Conservation (phyloP, 1,139 yeast species). For the Tardiomyces blankii region DNA sequence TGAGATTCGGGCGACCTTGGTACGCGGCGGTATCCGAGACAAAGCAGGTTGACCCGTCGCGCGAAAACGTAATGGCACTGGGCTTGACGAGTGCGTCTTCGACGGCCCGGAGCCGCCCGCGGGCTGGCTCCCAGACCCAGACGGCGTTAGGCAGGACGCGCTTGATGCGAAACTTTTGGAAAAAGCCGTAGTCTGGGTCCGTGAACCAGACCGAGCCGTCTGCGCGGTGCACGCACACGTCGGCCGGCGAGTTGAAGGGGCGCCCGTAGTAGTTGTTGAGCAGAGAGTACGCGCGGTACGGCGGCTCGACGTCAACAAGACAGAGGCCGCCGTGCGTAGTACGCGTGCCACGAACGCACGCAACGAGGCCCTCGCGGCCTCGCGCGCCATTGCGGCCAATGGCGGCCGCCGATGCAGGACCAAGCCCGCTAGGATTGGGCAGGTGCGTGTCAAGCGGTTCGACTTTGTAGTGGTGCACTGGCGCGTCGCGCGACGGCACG, state of each 20-base stretch:
- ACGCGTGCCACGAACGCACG: conserved; percentile 15
- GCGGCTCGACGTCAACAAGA: conserved; percentile 8
- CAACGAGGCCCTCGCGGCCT: conserved; percentile 10
- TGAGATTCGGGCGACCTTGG: background rate
- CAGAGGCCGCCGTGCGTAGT: conserved; percentile 10
- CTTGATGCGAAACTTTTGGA: conserved; percentile 12
- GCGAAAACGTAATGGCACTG: conserved; percentile 19
- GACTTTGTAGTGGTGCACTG: background rate
- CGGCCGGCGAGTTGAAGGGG: conserved; percentile 19
- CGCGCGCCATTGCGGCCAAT: conserved; percentile 14
- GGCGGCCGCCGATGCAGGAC: conserved; percentile 4
- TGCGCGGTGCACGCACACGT: conserved; percentile 15
- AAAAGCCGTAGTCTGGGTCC: conserved; percentile 17
- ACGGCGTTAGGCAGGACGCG: conserved; percentile 18
- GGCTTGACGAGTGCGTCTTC: conserved; percentile 18
- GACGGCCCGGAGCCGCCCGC: conserved; percentile 15
- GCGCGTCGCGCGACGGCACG: background rate
- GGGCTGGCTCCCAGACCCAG: conserved; percentile 15
- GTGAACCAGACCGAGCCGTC: conserved; percentile 22
- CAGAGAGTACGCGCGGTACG: conserved; percentile 7
- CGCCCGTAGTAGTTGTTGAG: conserved; percentile 14
- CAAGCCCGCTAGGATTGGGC: conserved; percentile 3
- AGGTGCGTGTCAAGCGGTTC: conserved; percentile 4
- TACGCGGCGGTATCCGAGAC: conserved; percentile 18
- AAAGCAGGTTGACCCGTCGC: conserved; percentile 15